Base-by-base conservation (phyloP, 441 rosid species). In the Hura crepitans region DNA sequence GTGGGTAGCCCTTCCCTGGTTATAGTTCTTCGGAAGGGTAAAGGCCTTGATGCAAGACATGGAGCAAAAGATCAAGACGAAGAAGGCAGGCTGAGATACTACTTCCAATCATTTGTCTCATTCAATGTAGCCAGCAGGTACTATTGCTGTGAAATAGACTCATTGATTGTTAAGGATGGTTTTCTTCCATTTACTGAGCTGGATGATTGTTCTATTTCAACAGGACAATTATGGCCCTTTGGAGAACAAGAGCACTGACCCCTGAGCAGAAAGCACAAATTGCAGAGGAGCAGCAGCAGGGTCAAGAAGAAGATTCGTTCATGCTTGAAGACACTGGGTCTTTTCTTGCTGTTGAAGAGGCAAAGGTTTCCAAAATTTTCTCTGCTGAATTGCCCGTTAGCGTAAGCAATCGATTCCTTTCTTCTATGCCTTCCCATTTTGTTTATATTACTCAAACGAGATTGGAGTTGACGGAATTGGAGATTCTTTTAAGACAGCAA, bases 181-280 rank as follows among this genome's bases (percentile, higher is more conserved):
- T 72, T 28, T 56, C n/a, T 35, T 65, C 20, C 39, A 3, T 47
- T 33, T 50, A 68, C 56, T 49, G 13, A 74, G 61, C 60, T 57
- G 71, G 59, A 65, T 28, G 14, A 64, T 55, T 42, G 23, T 73
- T 78, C 42, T 82, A 49, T 63, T 31, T 49, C 73, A 69, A 75
- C 83, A 93, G 98, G 83, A 93, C 88, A 56, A 88, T 86, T 47
- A 79, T 83, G 86, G 98, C 93, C 68, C 70, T 91, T 77, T 89
- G 96, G 98, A 87, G 89, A 80, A 72, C 87, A 15, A 84, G 94
- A 75, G 85, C 79, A 46, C 73, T 78, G 72, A 78, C 78, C 46
- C 60, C 84, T 10, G 87, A 87, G 67, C 86, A 81, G 55, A 85
- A 86, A 82, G 89, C 77, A 54, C 78, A 79, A 56, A 78, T 80